Conservation (phyloP, 2,329 filamentous ascomycete species). For the Ophiocordyceps camponoti-floridani region DNA sequence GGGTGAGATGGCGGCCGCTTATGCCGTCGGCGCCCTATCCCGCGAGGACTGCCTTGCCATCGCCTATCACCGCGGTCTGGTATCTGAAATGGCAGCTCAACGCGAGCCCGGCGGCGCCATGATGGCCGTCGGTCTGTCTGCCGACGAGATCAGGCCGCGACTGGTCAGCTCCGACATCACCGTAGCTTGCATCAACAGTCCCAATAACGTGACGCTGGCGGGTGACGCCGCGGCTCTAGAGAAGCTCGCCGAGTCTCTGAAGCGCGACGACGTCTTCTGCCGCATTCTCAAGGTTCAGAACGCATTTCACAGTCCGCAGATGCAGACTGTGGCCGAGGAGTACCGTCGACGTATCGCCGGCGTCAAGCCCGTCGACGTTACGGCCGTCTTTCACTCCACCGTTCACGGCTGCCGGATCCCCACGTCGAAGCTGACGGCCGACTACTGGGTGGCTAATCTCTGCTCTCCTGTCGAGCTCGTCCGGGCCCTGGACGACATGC, state of each 20-base stretch:
- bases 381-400: neutral
- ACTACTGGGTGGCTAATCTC: neutral
- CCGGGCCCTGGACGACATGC: neutral
- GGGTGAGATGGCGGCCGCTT: neutral
- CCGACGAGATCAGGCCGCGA: neutral
- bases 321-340: neutral
- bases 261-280: neutral
- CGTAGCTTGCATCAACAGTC: neutral
- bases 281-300: neutral
- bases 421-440: neutral
- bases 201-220: neutral
- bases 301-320: neutral
- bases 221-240: neutral
- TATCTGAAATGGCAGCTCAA: neutral
- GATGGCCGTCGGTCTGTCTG: neutral
- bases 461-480: slow-evolving; percentile 1
- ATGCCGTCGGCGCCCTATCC: neutral
- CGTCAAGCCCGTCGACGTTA: neutral
- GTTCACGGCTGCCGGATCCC: neutral
- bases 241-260: neutral
- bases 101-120: neutral
- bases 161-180: neutral
- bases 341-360: neutral
- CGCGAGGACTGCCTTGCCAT: neutral
- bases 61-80: neutral